Percentiles rank a stretch among this genome's conserved stretches.
These are phyloP conservation scores for Viola pubescens DNA, from an alignment of 441 rosid species.

Conservation along the genomic window DNA sequence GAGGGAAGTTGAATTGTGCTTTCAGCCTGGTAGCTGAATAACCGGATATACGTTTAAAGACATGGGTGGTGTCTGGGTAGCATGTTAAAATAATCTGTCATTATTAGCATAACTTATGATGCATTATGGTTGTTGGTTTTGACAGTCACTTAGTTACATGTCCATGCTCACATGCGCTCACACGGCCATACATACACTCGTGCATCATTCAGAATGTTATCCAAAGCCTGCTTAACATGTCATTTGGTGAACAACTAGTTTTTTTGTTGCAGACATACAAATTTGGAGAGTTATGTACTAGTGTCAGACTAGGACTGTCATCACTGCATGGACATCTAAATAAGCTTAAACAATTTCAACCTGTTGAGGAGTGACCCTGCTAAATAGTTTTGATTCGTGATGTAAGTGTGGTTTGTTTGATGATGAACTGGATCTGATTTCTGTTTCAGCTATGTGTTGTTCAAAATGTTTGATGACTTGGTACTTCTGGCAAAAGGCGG, in stretches of 20 bases:
- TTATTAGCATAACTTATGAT: too few relatives aligned
- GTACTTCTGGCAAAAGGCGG: constrained; percentile 91
- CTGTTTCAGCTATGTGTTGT: constrained; percentile 75
- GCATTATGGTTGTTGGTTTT: too few relatives aligned
- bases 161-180: too few relatives aligned
- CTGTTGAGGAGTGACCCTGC: neutral
- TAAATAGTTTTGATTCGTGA: neutral
- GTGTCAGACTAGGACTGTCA: neutral
- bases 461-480: constrained; percentile 79
- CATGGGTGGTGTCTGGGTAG: neutral
- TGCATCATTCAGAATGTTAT: too few relatives aligned
- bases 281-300: too few relatives aligned
- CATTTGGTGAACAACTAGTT: too few relatives aligned
- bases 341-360: neutral
- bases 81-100: neutral
- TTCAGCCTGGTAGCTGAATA: neutral
- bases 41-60: neutral
- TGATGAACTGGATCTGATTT: constrained; percentile 6
- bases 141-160: too few relatives aligned
- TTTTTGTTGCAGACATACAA: too few relatives aligned
- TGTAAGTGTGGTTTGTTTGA: neutral
- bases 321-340: too few relatives aligned
- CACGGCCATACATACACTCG: too few relatives aligned
- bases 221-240: too few relatives aligned
- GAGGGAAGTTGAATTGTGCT: neutral